These are phyloP conservation scores for Dovyalis caffra DNA, from an alignment of 345 rosid species.

Conservation along the genomic window DNA sequence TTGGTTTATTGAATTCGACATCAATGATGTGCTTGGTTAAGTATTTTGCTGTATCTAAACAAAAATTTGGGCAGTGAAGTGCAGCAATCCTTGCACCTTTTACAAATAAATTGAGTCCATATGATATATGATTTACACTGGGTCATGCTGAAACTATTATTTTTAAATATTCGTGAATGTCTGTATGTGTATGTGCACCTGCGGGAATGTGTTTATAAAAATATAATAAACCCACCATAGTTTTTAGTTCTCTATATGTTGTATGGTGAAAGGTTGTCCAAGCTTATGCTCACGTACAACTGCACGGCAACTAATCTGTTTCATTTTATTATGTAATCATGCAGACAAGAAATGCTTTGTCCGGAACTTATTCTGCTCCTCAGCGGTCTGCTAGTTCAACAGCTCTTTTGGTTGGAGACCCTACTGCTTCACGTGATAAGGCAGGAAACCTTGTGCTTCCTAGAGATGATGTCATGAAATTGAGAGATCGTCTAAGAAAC, in stretches of 20 bases:
- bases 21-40: neutral
- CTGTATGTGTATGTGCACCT: neutral
- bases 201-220: neutral
- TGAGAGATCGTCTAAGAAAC: constrained; percentile 92
- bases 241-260: neutral
- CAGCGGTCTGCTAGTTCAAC: constrained; percentile 99
- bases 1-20: neutral
- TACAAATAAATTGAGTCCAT: neutral
- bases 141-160: neutral
- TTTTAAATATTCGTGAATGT: neutral
- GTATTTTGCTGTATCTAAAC: neutral
- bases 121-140: neutral
- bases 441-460: constrained; percentile 98
- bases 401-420: constrained; percentile 97
- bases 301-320: neutral
- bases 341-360: constrained; percentile 98
- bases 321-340: constrained; percentile 2
- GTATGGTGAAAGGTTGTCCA: neutral
- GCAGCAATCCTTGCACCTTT: neutral
- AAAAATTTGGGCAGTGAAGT: neutral
- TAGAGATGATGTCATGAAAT: constrained; percentile 95
- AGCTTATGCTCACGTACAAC: neutral
- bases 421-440: constrained; percentile 87
- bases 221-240: neutral
- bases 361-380: constrained; percentile 99